phyloP scores from a whole-genome alignment of 306 rosid species.

The Datisca glomerata region DNA sequence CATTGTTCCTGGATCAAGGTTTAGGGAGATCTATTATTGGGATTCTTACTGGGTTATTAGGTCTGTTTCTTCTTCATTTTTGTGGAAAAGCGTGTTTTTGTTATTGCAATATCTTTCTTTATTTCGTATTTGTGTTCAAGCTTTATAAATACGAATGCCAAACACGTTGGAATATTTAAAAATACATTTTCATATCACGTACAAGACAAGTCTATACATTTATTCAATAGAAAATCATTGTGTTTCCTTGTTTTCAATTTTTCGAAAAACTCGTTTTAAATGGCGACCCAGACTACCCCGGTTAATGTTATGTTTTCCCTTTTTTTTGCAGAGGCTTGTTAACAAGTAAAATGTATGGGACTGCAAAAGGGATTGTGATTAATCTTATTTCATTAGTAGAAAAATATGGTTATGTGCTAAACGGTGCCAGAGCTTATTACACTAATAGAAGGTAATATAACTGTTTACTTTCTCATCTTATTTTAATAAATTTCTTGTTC shows the following conservation, averaged over 20 bases:
- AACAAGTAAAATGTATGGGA: conserved; percentile 69
- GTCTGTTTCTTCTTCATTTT: conserved; percentile 14
- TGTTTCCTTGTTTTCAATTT: too few species aligned
- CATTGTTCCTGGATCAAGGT: conserved; percentile 72
- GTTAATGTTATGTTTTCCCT: neutral
- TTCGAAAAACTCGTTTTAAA: too few species aligned
- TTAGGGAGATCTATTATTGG: conserved; percentile 89
- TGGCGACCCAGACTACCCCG: too few species aligned
- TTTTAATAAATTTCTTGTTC: neutral
- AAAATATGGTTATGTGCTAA: conserved; percentile 70
- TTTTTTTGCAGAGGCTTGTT: conserved; percentile 55
- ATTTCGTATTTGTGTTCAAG: neutral
- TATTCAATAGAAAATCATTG: too few species aligned
- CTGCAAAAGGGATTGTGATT: conserved; percentile 52
- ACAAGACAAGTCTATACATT: too few species aligned
- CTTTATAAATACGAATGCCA: too few species aligned
- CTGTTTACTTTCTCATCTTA: neutral
- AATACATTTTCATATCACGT: too few species aligned
- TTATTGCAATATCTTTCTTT: neutral
- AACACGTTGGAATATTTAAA: too few species aligned
- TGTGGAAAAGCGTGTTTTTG: too few species aligned
- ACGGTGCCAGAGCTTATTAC: conserved; percentile 83
- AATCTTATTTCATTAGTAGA: conserved; percentile 59
- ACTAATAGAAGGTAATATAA: conserved; percentile 61
- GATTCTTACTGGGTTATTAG: conserved; percentile 90